Evolutionary conservation across 139 green algal species (phyloP), one percentile per base, ranked within the genome.

Genomic region (Asterochloris sp.): DNA sequence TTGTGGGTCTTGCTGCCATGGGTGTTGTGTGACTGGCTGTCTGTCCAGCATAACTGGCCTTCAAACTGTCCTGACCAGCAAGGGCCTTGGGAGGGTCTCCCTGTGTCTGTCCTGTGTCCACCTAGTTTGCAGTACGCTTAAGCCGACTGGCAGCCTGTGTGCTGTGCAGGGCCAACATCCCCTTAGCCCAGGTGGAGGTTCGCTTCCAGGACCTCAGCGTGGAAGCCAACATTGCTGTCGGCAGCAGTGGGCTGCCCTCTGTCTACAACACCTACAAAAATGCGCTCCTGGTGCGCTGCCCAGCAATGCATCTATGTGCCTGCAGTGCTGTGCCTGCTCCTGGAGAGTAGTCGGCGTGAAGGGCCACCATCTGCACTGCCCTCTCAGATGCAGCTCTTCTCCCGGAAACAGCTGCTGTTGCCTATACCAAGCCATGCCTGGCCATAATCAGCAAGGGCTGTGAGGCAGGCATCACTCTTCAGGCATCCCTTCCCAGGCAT

Each of bases 141-240:
- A 29, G 26, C 12, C 12, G 73, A 28, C 54, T 60, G 11, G 0
- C 54, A 62, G 26, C 26, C 6, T 23, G 73, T 62, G 28, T 24
- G 12, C 21, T 0, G 10, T 80, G 76, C 76, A 80, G 76, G 76
- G 76, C 76, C 28, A 21, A 69, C 12, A 80, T 80, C 24, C 24
- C 47, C 9, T 62, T 80, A 62, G 76, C 76, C 13, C 67, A 62
- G 47, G 76, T 86, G 14, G 83, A 86, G 14, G 83, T 86, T 11
- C 67, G 83, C 13, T 83, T 86, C 23, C 73, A 86, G 23, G 66
- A 78, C n/a, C n/a, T 85, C 13, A 73, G 69, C 15, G 71, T 83
- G 11, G 78, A 83, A 10, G 81, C 83, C n/a, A n/a, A 68, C 15
- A 77, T 86, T 80, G 73, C 78, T 21, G 71, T 78, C 14, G 74